Evolutionary conservation across 2,329 filamentous ascomycete species (phyloP), one percentile per base, ranked within the genome.

Genomic region (Phoma sp.): DNA sequence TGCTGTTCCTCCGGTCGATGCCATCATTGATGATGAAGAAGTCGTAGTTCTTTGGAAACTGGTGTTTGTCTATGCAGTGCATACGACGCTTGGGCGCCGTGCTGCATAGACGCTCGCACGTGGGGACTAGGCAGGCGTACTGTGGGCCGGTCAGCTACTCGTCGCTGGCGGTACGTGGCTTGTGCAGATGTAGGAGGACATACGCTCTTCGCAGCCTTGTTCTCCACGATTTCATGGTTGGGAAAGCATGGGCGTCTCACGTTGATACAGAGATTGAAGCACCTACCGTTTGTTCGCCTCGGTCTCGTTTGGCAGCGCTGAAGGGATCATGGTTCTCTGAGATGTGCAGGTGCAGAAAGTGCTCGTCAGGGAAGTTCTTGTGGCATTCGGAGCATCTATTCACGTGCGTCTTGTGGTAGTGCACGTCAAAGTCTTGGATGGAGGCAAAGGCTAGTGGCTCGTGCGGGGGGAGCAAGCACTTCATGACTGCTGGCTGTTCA

Each of bases 21-120:
- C 95, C 95, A 58, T 91, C 87, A 62, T 92, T 91, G 2, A 96
- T 89, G 47, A 98, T 85, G 44, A 87, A 70, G 56, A 76, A 75
- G 54, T 74, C 71, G 56, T 74, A 76, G 43, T 71, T 66, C 24
- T 85, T 87, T 10, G 93, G 94, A 71, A 95, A 99, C 77, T 88
- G 84, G 76, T 99, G 95, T 78, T 96, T 97, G 80, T 96, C 93
- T 63, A 96, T 91, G 62, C 96, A 82, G 79, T 99, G 94, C 73
- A 91, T 85, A 31, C 91, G 84, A 39, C 95, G 85, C 76, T 96
- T 98, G 68, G 91, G 87, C 27, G 89, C 87, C 4, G 90, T 92
- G 51, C 85, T 86, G 77, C 93, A 97, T 72, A 92, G 88, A 62
- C 90, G 85, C 55, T 95, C 91, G 74, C 95, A 99, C 43, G 84